Evolutionary conservation across 1,139 yeast species (phyloP).

Genomic region (Geotrichum carabidarum): DNA sequence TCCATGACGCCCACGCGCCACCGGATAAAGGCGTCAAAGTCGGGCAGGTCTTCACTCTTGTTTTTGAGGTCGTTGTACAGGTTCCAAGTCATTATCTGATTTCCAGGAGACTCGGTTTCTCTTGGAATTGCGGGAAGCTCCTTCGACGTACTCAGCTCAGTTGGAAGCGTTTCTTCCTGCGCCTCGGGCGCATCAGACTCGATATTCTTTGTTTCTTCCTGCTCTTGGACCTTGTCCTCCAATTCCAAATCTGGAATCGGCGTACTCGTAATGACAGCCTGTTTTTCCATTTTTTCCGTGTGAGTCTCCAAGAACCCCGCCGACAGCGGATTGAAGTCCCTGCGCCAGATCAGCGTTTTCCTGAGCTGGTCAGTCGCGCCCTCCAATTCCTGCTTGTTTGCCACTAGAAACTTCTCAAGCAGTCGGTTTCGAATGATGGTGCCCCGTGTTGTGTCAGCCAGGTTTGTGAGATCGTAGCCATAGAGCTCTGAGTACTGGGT

Average conservation of each 20-base stretch:
- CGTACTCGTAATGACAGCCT: conserved; percentile 58
- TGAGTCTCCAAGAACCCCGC: conserved; percentile 76
- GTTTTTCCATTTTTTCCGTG: conserved; percentile 49
- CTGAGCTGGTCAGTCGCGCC: conserved; percentile 48
- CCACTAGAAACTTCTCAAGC: conserved; percentile 61
- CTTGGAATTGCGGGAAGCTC: background rate
- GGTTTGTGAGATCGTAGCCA: conserved; percentile 56
- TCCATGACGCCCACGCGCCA: conserved; percentile 93
- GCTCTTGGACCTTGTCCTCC: conserved; percentile 46
- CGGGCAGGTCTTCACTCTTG: conserved; percentile 61
- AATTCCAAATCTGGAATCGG: conserved; percentile 9
- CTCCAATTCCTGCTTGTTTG: conserved; percentile 54
- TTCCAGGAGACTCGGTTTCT: background rate
- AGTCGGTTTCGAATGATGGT: conserved; percentile 47
- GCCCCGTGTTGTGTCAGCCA: conserved; percentile 22
- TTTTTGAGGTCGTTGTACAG: conserved; percentile 66
- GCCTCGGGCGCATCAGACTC: background rate
- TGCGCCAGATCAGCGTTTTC: conserved; percentile 73
- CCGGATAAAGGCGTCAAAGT: conserved; percentile 61
- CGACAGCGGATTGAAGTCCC: conserved; percentile 64
- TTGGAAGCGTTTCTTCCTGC: background rate
- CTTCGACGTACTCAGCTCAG: background rate
- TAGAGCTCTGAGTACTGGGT: conserved; percentile 69
- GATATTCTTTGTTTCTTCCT: conserved; percentile 22
- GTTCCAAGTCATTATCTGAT: conserved; percentile 66